Evolutionary conservation across 2,329 filamentous ascomycete species (phyloP), one percentile per base, ranked within the genome.

Genomic region (Colletotrichum horii): DNA sequence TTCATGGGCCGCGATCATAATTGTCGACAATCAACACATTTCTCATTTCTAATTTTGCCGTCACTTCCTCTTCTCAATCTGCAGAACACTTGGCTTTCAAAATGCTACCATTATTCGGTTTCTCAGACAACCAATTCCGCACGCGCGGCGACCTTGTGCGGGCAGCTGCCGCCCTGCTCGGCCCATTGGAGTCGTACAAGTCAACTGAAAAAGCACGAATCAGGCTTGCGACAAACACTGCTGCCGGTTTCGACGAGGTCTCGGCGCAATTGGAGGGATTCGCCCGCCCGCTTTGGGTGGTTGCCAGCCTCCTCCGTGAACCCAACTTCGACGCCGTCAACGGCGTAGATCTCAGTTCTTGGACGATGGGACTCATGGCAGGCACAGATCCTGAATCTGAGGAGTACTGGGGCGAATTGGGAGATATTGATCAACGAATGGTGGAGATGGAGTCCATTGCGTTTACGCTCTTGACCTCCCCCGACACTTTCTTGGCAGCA

Each of bases 361-460:
- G 79, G 79, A n/a, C 78, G 11, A 22, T 26, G 2, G 80, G 80
- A 16, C 19, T 80, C 3, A 30, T 28, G 11, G 28, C 56, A 1
- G 81, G 80, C 26, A 81, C 79, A 3, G 76, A 81, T 62, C 79
- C 79, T 3, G 48, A 16, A 5, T 68, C 75, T 15, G 55, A 67
- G 5, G 80, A 81, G 71, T 88, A 87, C 75, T 88, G 86, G 86
- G 86, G 85, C 0, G 80, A 82, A 8, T 80, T 88, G 0, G 79
- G 80, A 2, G 77, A 86, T 16, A 79, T 82, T 7, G 86, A 88
- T 75, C 86, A 88, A 78, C 78, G 86, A 7, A 88, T 88, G 86
- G 86, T 88, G 4, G 86, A 88, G 78, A 84, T 85, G 80, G 86
- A 88, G 76, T 84, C 85, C 28, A 84, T 88, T 19, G 83, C 85